Base-by-base conservation (phyloP, 2,329 filamentous ascomycete species). In the Fusarium chlamydosporum region DNA sequence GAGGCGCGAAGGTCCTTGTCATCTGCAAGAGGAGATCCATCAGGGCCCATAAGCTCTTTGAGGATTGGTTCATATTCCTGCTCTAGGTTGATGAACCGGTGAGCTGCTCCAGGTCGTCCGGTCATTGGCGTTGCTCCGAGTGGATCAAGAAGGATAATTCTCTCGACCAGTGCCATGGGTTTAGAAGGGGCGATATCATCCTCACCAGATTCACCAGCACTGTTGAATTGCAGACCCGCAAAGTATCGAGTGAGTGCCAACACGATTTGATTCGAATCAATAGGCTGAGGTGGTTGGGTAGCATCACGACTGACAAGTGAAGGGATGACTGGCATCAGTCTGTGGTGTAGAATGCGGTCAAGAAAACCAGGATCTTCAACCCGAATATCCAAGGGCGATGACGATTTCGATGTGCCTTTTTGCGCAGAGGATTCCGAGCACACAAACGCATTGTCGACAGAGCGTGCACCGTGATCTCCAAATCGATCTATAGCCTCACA, bases 71-170 rank as follows among this genome's bases (percentile, higher is more conserved):
- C 82, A 70, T 92, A 97, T 76, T 99, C 95, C 75, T 98, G 94
- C 75, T 96, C 92, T 58, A 99, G 85, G 73, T 99, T 99, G 76
- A 99, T 88, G 76, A 97, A 98, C 35, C 81, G 75, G 56, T 83
- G 81, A 33, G 76, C 76, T 20, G 77, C 73, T 4, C 76, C 76
- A 4, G 77, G 75, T 26, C 76, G 77, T 7, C 77, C 77, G 72
- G 85, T 77, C 61, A 92, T 84, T 0, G 96, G 96, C 45, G 94
- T 93, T 1, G 94, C 95, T 4, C 96, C 96, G 0, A 94, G 81
- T 1, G 92, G 90, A 77, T 99, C 96, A 8, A 99, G 84, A 29
- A 99, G 83, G 65, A 99, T 97, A 41, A 99, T 84, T 35, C 95
- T 88, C 76, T 98, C 95, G 7, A 99, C 81, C 0, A 87, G 86